Percentiles rank a stretch among this genome's conserved stretches.
These are phyloP conservation scores for Ustilago bromivora DNA, from an alignment of 1,284 basidiomycete species.

Conservation along the genomic window DNA sequence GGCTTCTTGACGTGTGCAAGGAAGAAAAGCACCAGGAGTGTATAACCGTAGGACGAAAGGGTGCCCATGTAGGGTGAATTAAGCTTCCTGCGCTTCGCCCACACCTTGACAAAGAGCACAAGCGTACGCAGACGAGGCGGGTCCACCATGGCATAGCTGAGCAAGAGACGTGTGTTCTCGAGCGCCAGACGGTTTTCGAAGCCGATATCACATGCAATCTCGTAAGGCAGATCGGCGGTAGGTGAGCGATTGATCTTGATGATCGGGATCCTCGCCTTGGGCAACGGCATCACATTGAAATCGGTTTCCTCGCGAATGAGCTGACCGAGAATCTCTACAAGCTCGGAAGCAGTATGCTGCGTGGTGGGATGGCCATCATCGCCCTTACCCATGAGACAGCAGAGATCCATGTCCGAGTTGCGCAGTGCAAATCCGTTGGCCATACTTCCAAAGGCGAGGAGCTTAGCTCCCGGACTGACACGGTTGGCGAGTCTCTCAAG, in stretches of 20 bases:
- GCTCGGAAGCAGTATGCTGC: conserved; percentile 77
- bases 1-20: conserved; percentile 88
- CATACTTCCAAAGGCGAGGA: conserved; percentile 89
- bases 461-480: conserved; percentile 88
- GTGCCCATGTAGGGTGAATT: conserved; percentile 98
- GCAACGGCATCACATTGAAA: conserved; percentile 95
- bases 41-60: conserved; percentile 96
- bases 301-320: conserved; percentile 95
- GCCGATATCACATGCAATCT: conserved; percentile 94
- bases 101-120: conserved; percentile 97
- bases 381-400: conserved; percentile 79
- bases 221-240: conserved; percentile 79
- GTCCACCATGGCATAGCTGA: conserved; percentile 98
- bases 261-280: conserved; percentile 97
- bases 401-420: conserved; percentile 98
- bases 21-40: conserved; percentile 96
- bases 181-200: conserved; percentile 96
- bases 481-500: conserved; percentile 93
- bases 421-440: conserved; percentile 92
- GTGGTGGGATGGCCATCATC: conserved; percentile 32
- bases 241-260: conserved; percentile 93
- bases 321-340: conserved; percentile 93
- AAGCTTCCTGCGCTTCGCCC: conserved; percentile 98
- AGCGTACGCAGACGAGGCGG: conserved; percentile 91
- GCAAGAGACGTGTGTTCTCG: conserved; percentile 93